phyloP scores from a whole-genome alignment of 805 yeast genomes.

The Pichia thaimueangensis region DNA sequence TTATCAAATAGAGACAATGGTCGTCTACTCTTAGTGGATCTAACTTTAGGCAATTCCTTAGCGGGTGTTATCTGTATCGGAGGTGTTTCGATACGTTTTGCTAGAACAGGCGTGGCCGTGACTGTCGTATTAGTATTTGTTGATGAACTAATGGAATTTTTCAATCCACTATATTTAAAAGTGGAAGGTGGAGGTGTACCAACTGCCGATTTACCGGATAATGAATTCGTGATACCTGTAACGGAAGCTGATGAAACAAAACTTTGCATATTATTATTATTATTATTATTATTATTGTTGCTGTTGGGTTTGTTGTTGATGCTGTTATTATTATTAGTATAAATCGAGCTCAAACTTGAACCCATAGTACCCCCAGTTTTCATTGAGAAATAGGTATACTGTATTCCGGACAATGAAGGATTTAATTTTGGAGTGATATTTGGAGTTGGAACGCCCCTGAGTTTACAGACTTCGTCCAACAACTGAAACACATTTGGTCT shows the following conservation, averaged over 20 bases:
- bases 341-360: no score
- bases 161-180: conserved; percentile 5
- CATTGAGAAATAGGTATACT: neutral
- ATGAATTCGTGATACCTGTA: neutral
- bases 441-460: conserved; percentile 43
- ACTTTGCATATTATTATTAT: neutral
- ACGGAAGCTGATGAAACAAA: neutral
- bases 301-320: no score
- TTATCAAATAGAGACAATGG: conserved; percentile 13
- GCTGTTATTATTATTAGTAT: no score
- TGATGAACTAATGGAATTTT: conserved; percentile 3
- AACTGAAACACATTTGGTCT: conserved; percentile 73
- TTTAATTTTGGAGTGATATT: conserved; percentile 14
- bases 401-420: no score
- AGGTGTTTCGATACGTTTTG: neutral
- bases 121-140: neutral
- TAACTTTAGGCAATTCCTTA: no score
- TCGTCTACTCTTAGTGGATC: conserved; percentile 4
- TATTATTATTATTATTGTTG: no score
- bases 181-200: neutral
- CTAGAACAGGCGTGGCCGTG: neutral
- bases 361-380: neutral
- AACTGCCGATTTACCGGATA: neutral
- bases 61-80: neutral
- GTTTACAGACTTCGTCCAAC: conserved; percentile 57